Percentiles rank a stretch among this genome's conserved stretches.
phyloP scores from a whole-genome alignment of 441 rosid genomes.

The Monsonia emarginata region DNA sequence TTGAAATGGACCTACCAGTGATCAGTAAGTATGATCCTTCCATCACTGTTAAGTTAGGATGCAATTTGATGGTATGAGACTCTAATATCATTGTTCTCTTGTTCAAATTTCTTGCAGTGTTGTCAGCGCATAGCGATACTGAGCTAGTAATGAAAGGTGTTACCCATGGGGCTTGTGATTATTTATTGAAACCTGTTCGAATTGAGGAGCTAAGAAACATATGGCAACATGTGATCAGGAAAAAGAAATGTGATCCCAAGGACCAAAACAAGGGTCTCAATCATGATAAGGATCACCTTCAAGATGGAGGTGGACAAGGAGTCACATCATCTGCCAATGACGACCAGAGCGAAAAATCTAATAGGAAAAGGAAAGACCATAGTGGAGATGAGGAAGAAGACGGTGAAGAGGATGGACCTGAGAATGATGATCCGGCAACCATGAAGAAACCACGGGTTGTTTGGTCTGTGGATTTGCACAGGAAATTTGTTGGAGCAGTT shows the following conservation, averaged over 20 bases:
- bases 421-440: constrained; percentile 44
- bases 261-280: constrained; percentile 26
- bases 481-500: constrained; percentile 77
- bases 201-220: constrained; percentile 79
- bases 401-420: constrained; percentile 37
- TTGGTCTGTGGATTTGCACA: constrained; percentile 78
- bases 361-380: constrained; percentile 56
- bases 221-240: constrained; percentile 93
- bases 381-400: constrained; percentile 37
- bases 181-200: constrained; percentile 70
- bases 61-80: background rate
- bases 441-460: constrained; percentile 89
- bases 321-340: constrained; percentile 18
- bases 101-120: constrained; percentile 41
- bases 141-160: constrained; percentile 82
- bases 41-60: constrained; percentile 2
- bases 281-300: constrained; percentile 29
- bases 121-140: constrained; percentile 68
- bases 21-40: constrained; percentile 37
- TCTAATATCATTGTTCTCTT: background rate
- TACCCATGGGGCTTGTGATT: constrained; percentile 82
- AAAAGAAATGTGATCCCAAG: constrained; percentile 36
- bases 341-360: constrained; percentile 33
- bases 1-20: constrained; percentile 98
- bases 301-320: constrained; percentile 20